These are phyloP conservation scores for Aspergillus unguis DNA, from an alignment of 2,329 filamentous ascomycete species.

Conservation along the genomic window DNA sequence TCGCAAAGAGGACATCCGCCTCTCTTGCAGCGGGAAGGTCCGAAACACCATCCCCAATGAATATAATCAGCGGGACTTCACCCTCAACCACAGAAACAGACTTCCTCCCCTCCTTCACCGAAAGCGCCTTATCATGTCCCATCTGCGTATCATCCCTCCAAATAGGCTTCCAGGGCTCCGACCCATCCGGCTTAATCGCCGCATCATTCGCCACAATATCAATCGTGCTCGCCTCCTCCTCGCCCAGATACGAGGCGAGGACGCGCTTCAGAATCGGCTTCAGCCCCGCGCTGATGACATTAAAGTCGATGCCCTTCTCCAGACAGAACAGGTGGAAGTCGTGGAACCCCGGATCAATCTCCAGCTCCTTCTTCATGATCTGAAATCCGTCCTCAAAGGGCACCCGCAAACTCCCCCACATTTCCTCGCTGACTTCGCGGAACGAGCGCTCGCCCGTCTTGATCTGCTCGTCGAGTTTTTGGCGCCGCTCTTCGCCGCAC, in stretches of 20 bases:
- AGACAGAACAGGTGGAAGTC: conserved; percentile 64
- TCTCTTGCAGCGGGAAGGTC: conserved; percentile 64
- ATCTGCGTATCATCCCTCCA: conserved; percentile 65
- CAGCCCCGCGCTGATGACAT: conserved; percentile 65
- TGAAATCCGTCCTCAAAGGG: conserved; percentile 67
- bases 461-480: conserved; percentile 61
- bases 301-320: conserved; percentile 62
- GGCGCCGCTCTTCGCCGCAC: conserved; percentile 56
- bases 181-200: conserved; percentile 56
- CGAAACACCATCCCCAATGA: conserved; percentile 67
- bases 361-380: conserved; percentile 59
- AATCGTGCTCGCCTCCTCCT: conserved; percentile 54
- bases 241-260: conserved; percentile 63
- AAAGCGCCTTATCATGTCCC: conserved; percentile 65
- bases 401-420: conserved; percentile 65
- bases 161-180: conserved; percentile 58
- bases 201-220: conserved; percentile 68
- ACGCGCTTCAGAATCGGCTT: conserved; percentile 62
- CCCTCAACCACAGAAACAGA: conserved; percentile 55
- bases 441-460: conserved; percentile 64
- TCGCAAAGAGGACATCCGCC: conserved; percentile 66
- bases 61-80: conserved; percentile 64
- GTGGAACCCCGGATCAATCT: conserved; percentile 63
- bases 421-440: conserved; percentile 67
- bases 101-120: conserved; percentile 59